Base-by-base conservation (phyloP, 2,329 filamentous ascomycete genomes). In the Colletotrichum euphorbiae region DNA sequence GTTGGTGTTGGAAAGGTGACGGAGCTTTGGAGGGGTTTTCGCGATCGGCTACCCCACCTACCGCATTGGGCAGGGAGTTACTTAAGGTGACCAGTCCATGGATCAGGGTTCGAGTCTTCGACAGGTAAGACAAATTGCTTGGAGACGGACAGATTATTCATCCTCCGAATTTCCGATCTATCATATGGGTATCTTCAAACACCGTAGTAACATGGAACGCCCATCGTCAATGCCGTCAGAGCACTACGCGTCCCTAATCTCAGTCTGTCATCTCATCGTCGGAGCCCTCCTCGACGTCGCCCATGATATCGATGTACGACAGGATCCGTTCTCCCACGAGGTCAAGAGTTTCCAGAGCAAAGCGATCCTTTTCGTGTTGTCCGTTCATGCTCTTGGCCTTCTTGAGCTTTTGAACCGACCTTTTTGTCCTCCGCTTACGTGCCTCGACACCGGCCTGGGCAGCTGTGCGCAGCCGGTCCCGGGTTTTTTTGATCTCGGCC, bases 371-470 rank as follows among this genome's bases (percentile, higher is more conserved):
- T 21, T 75, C 73, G 15, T 38, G 80, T 77, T 0, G 69, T 71
- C 24, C 65, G 67, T 75, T 78, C 31, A 38, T 36, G n/a, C 51
- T 31, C n/a, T 48, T 36, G 11, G 36, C 28, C 4, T 60, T 51
- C 36, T 36, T 48, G 33, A 51, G 21, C 19, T 21, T 43, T 17
- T 19, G 11, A 79, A 72, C 78, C 82, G 3, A 80, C 17, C 28
- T 79, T 72, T 78, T 82, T 2, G 80, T 77, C 74, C 86, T 88
- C 9, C 78, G 76, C 68, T 82, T 78, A 17, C 87, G 78, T n/a
- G 84, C 84, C 51, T 74, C 74, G 24, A 88, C 81, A 2, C 87
- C 87, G 59, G 73, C 79, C 65, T 79, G 77, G 12, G 83, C 80
- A 0, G 83, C 83, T 6, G 70, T 69, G 15, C 74, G 75, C 15